phyloP scores from a whole-genome alignment of 139 green algal species.

The Tetradesmus obliquus region DNA sequence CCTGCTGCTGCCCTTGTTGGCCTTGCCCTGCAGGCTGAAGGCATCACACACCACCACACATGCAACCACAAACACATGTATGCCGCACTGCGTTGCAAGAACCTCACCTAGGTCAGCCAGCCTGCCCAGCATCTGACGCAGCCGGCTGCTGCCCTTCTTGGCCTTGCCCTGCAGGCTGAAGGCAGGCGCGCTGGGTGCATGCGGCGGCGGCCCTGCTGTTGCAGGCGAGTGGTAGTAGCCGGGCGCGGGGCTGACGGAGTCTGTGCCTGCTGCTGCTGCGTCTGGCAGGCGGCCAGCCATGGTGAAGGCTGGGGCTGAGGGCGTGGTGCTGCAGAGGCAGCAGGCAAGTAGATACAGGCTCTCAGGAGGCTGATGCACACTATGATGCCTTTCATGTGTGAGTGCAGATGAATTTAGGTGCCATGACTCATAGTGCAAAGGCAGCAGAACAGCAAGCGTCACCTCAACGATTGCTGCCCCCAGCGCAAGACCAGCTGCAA shows the following conservation, averaged over 20 bases:
- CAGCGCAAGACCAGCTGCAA: no score
- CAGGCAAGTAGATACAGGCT: neutral
- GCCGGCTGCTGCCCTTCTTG: neutral
- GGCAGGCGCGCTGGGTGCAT: neutral
- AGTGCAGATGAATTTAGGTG: no score
- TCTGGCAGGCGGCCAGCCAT: neutral
- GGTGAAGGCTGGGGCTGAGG: conserved; percentile 2
- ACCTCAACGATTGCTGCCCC: no score
- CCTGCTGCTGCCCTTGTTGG: neutral
- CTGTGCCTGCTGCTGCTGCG: neutral
- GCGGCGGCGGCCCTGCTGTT: conserved; percentile 9
- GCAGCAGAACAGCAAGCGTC: no score
- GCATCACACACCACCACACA: neutral
- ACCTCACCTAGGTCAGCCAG: conserved; percentile 2
- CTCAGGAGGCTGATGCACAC: no score
- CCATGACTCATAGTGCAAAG: no score
- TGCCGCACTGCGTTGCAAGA: neutral
- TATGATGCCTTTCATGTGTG: no score
- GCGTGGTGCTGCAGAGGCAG: neutral
- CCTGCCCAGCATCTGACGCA: conserved; percentile 16
- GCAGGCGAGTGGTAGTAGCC: conserved; percentile 13
- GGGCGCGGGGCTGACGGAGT: neutral
- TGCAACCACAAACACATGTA: neutral
- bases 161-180: conserved; percentile 14
- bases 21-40: conserved; percentile 6